phyloP scores from a whole-genome alignment of 2,329 filamentous ascomycete species.

The Fonsecaea multimorphosa region DNA sequence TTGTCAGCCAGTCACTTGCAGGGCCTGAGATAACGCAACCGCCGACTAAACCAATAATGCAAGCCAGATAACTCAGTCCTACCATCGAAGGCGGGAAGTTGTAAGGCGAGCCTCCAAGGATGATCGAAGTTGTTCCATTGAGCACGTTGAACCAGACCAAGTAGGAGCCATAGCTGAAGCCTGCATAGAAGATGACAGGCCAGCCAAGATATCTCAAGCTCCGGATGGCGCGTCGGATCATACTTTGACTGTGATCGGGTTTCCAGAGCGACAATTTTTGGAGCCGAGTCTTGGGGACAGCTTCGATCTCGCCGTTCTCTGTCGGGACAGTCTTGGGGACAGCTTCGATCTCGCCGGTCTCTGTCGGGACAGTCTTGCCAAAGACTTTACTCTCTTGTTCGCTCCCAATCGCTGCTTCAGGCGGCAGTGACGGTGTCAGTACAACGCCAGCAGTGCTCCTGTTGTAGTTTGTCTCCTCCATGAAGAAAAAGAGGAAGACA shows the following conservation, averaged over 20 bases:
- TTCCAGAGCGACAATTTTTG: constrained; percentile 29
- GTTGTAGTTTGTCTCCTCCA: constrained; percentile 34
- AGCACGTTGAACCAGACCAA: constrained; percentile 53
- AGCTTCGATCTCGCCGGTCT: neutral
- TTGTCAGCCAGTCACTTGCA: constrained; percentile 37
- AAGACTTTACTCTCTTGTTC: neutral
- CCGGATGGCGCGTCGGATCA: constrained; percentile 16
- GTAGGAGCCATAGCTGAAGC: constrained; percentile 43
- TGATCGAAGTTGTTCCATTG: constrained; percentile 43
- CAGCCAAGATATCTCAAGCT: constrained; percentile 40
- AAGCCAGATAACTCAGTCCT: constrained; percentile 41
- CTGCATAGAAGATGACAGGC: constrained; percentile 42
- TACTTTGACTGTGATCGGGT: neutral
- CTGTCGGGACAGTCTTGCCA: neutral
- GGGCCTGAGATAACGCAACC: constrained; percentile 35
- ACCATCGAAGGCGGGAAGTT: constrained; percentile 41
- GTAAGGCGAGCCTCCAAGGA: constrained; percentile 42
- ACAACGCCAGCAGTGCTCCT: constrained; percentile 5
- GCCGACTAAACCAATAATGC: constrained; percentile 40
- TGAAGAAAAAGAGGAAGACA: constrained; percentile 31
- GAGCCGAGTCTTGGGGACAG: constrained; percentile 22
- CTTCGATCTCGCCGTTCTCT: neutral
- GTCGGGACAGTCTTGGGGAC: neutral
- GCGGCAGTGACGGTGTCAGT: too few species aligned
- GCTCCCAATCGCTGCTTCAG: too few species aligned